A percentile compares a stretch with the other conserved stretches of the same genome.
These are phyloP conservation scores for Piloderma croceum DNA, from an alignment of 768 basidiomycete species.

Conservation along the genomic window DNA sequence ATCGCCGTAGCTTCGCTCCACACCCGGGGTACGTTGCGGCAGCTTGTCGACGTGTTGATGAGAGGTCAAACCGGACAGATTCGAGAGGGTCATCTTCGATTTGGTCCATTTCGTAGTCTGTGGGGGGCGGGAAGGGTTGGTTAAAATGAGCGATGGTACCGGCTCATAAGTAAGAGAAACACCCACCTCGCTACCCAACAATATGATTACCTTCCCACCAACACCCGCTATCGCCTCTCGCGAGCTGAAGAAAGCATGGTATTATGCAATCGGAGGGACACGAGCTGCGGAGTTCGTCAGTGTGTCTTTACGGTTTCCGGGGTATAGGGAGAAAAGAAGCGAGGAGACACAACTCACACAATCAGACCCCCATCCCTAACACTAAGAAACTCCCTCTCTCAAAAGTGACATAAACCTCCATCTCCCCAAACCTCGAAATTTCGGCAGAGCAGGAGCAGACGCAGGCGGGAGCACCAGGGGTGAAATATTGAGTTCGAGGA, in stretches of 20 bases:
- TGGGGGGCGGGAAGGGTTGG: background rate
- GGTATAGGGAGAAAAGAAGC: no score
- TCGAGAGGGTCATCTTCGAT: conserved; percentile 98
- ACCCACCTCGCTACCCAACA: conserved; percentile 66
- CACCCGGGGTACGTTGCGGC: conserved; percentile 95
- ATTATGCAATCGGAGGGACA: conserved; percentile 83
- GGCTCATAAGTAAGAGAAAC: conserved; percentile 8
- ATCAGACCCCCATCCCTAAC: no score
- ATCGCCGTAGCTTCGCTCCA: conserved; percentile 86
- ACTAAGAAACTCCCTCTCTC: no score
- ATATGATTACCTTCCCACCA: conserved; percentile 94
- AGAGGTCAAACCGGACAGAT: conserved; percentile 83
- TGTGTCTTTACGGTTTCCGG: no score
- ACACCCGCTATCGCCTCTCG: conserved; percentile 78
- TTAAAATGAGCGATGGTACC: background rate
- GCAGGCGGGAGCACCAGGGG: no score
- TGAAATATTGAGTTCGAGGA: no score
- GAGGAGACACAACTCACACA: no score
- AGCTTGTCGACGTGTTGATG: conserved; percentile 85
- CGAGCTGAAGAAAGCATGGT: conserved; percentile 74
- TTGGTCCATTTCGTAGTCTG: conserved; percentile 85
- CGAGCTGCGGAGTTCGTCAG: no score
- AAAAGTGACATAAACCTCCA: no score
- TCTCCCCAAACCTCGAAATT: no score
- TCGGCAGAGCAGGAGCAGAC: no score